Conservation (phyloP, 352 stramenopile species). For the Phytopythium mirpurense region DNA sequence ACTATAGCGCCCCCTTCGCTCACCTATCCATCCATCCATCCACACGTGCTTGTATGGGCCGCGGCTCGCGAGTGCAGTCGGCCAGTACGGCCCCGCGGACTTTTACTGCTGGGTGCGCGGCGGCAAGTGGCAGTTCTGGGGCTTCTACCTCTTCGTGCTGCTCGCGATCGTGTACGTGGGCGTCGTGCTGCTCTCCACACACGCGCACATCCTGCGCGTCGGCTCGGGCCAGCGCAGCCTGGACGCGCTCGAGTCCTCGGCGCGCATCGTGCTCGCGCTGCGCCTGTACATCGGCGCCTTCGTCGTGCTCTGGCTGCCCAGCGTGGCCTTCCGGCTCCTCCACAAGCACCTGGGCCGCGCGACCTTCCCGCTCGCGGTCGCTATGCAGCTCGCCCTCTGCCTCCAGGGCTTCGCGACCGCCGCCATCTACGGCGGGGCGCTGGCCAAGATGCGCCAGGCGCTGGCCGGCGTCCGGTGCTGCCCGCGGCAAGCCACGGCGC, state of each 20-base stretch:
- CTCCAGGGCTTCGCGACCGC: constrained; percentile 54
- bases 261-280: constrained; percentile 53
- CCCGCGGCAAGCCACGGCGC: not conserved
- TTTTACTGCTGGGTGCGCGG: constrained; percentile 80
- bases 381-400: constrained; percentile 66
- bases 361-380: constrained; percentile 43
- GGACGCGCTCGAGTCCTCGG: constrained; percentile 61
- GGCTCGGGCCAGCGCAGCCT: constrained; percentile 45
- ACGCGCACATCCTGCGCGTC: constrained; percentile 39
- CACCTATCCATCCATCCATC: too few species aligned
- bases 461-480: constrained; percentile 13
- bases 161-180: constrained; percentile 61
- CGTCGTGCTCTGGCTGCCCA: constrained; percentile 63
- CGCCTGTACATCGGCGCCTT: constrained; percentile 71
- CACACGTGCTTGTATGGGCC: too few species aligned
- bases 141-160: constrained; percentile 64
- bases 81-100: constrained; percentile 31
- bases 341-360: constrained; percentile 30
- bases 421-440: constrained; percentile 56
- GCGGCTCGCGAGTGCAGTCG: too few species aligned
- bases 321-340: constrained; percentile 55
- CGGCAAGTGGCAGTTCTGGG: constrained; percentile 38
- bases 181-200: constrained; percentile 56
- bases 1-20: too few species aligned
- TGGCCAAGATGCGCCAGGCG: constrained; percentile 27